Conservation (phyloP, 768 basidiomycete genomes). For the Suillus discolor region DNA sequence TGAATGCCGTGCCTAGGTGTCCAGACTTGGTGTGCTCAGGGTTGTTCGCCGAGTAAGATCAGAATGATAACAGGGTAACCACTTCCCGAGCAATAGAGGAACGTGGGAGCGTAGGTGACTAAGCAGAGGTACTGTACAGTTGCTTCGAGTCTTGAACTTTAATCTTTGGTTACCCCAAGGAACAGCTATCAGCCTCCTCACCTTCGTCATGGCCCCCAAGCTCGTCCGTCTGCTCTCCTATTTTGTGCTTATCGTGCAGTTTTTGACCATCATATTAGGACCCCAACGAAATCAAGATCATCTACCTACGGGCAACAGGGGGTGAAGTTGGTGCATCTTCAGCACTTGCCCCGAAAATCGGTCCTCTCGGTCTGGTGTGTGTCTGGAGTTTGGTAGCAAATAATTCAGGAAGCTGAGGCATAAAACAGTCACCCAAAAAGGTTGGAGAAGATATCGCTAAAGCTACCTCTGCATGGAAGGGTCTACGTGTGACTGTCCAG, state of each 20-base stretch:
- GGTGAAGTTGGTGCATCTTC: conserved; percentile 99
- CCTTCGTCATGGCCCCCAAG: conserved; percentile 71
- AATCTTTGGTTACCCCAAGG: conserved; percentile 3
- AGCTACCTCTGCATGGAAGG: conserved; percentile 98
- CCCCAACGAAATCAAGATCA: conserved; percentile 98
- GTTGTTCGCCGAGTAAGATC: no score
- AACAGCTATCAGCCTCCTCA: conserved; percentile 27
- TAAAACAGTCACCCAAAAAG: conserved; percentile 93
- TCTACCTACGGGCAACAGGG: conserved; percentile 97
- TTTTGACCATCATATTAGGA: conserved; percentile 54
- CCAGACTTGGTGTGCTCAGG: no score
- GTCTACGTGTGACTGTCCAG: conserved; percentile 98
- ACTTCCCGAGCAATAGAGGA: no score
- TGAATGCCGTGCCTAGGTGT: no score
- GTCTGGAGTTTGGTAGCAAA: neutral
- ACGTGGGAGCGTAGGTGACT: neutral
- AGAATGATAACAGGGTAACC: no score
- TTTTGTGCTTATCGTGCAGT: no score
- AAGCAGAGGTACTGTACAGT: conserved; percentile 9
- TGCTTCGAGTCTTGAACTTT: conserved; percentile 9
- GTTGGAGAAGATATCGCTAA: conserved; percentile 99
- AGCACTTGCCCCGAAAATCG: conserved; percentile 98
- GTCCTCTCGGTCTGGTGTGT: conserved; percentile 97
- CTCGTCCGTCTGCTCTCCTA: conserved; percentile 48
- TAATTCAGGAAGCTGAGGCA: conserved; percentile 18